These are phyloP conservation scores for Xylaria sp. DNA, from an alignment of 2,329 filamentous ascomycete genomes.

Conservation along the genomic window DNA sequence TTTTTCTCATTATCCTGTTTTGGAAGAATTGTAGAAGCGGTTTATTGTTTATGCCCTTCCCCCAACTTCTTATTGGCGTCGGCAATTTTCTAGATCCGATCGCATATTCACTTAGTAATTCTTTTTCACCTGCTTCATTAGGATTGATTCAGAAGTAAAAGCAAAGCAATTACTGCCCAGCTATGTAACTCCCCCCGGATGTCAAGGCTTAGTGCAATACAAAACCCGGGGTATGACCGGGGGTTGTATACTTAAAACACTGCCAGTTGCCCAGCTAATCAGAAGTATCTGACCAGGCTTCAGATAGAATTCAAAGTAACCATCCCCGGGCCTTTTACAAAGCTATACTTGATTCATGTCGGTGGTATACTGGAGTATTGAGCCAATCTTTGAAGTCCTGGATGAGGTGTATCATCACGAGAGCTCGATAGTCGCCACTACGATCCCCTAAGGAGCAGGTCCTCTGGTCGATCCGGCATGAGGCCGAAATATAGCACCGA, in stretches of 20 bases:
- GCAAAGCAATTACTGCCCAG: background rate
- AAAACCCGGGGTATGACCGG: no score
- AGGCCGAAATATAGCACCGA: slow-evolving; percentile 18
- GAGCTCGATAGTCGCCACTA: background rate
- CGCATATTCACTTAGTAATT: background rate
- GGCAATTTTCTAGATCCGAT: background rate
- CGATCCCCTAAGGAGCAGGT: slow-evolving; percentile 23
- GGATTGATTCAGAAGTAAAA: slow-evolving; percentile 6
- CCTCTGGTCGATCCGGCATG: slow-evolving; percentile 22
- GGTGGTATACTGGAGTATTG: no score
- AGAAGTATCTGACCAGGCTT: no score
- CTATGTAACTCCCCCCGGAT: background rate
- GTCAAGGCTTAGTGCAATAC: no score
- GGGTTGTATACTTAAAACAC: no score
- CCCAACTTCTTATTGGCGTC: background rate
- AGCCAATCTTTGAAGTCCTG: no score
- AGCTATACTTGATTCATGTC: no score
- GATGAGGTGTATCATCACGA: slow-evolving; percentile 9
- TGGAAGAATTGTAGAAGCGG: background rate
- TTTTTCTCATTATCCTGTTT: background rate
- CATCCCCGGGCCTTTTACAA: no score
- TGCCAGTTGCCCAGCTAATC: no score
- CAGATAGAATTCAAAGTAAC: no score
- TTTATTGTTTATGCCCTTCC: slow-evolving; percentile 5
- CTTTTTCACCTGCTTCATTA: slow-evolving; percentile 27